phyloP scores from a whole-genome alignment of 192 early-diverging fungal genomes.

The Entomortierella chlamydospora region DNA sequence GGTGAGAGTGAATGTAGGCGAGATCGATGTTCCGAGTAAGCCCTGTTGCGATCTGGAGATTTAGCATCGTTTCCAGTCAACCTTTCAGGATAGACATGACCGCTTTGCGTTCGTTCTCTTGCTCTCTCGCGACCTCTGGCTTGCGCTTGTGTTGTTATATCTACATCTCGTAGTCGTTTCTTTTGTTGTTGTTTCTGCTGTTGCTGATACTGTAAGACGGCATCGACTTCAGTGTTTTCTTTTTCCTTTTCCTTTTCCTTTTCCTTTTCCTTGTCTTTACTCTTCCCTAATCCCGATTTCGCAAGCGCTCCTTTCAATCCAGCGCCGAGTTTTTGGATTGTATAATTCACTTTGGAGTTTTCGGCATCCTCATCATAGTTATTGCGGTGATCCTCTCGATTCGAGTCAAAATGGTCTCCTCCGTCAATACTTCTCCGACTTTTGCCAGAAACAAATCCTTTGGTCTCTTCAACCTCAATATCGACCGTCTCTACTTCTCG shows the following conservation, averaged over 20 bases:
- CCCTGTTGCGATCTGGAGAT: neutral
- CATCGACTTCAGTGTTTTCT: constrained; percentile 13
- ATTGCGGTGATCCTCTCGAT: too few species aligned
- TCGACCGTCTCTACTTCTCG: constrained; percentile 25
- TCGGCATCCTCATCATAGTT: constrained; percentile 3
- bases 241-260: neutral
- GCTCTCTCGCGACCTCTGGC: constrained; percentile 13
- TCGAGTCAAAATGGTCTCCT: neutral
- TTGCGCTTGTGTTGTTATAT: too few species aligned
- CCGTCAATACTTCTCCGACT: constrained; percentile 28
- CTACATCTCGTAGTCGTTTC: neutral
- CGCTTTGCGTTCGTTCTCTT: constrained; percentile 2
- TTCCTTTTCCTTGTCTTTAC: constrained; percentile 9
- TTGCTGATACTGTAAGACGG: constrained; percentile 22
- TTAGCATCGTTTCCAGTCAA: neutral
- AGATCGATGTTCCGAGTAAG: constrained; percentile 2
- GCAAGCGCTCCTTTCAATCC: constrained; percentile 31
- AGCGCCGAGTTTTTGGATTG: constrained; percentile 16
- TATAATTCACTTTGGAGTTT: neutral
- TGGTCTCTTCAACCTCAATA: constrained; percentile 41
- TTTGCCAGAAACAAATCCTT: constrained; percentile 42
- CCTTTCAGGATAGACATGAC: constrained; percentile 1
- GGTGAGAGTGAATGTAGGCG: constrained; percentile 39
- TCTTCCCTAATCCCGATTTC: constrained; percentile 18
- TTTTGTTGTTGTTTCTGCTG: constrained; percentile 15